A percentile compares a stretch with the other conserved stretches of the same genome.
Evolutionary conservation across 164 flowering plant genomes (phyloP).

Genomic region (Nelumbo lutea): DNA sequence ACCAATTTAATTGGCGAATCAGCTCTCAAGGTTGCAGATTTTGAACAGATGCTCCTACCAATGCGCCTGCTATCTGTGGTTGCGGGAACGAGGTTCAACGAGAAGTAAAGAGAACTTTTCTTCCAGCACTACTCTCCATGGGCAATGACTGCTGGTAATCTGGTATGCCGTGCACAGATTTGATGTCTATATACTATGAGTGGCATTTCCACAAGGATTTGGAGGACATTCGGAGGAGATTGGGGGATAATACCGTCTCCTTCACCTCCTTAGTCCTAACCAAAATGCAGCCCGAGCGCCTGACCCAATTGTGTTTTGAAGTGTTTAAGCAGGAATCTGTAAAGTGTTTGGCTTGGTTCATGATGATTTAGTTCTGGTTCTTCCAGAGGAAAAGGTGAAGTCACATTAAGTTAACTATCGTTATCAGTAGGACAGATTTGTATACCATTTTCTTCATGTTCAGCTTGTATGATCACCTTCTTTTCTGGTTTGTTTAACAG

Average conservation of each 20-base stretch:
- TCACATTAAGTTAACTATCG: too few relatives aligned
- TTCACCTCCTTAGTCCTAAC: conserved; percentile 43
- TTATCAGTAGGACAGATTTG: too few relatives aligned
- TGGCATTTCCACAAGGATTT: conserved; percentile 79
- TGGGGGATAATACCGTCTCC: conserved; percentile 81
- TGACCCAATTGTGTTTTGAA: neutral
- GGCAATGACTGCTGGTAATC: conserved; percentile 81
- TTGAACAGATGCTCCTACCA: conserved; percentile 93
- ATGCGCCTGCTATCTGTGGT: conserved; percentile 81
- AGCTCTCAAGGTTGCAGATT: conserved; percentile 90
- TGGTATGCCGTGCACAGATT: conserved; percentile 65
- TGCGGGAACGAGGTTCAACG: conserved; percentile 78
- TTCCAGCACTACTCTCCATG: conserved; percentile 81
- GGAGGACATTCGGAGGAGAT: conserved; percentile 60
- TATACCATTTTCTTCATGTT: too few relatives aligned
- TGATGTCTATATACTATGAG: conserved; percentile 88
- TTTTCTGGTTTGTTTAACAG: too few relatives aligned
- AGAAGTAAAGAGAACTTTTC: conserved; percentile 66
- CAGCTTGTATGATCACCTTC: too few relatives aligned
- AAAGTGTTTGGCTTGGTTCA: too few relatives aligned
- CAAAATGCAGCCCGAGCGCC: conserved; percentile 8
- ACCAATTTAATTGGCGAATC: conserved; percentile 94
- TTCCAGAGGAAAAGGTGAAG: too few relatives aligned
- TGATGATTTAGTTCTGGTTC: too few relatives aligned
- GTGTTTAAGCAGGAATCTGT: neutral